Percentiles rank a stretch among this genome's conserved stretches.
Evolutionary conservation across 148 eudicot species (phyloP).

Genomic region (Vaccinium corymbosum): DNA sequence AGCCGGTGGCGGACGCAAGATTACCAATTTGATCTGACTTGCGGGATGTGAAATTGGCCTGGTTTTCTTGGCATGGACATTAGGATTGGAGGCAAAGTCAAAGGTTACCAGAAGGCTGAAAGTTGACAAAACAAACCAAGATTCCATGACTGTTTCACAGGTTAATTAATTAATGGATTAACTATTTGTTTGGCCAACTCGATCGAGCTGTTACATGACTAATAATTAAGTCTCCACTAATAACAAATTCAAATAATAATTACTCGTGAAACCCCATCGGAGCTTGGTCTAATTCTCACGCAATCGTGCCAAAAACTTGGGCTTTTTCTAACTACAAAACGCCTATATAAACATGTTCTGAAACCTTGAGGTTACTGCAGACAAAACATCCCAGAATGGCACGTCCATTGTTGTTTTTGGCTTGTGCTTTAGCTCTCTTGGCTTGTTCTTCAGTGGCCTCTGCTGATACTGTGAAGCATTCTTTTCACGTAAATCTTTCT

Average conservation of each 20-base stretch:
- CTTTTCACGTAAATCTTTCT: conserved; percentile 30
- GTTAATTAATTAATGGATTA: too few relatives aligned
- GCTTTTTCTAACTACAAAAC: neutral
- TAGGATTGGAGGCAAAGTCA: neutral
- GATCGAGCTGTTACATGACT: neutral
- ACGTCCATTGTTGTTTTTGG: conserved; percentile 11
- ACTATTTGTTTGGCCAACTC: neutral
- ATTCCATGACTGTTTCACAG: neutral
- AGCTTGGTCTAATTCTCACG: too few relatives aligned
- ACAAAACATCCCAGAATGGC: neutral
- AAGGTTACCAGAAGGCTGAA: neutral
- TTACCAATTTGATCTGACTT: too few relatives aligned
- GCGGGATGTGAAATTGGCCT: neutral
- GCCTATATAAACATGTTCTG: neutral
- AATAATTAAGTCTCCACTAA: neutral
- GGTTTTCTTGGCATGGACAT: neutral
- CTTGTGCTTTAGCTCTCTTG: conserved; percentile 17
- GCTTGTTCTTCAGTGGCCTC: conserved; percentile 21
- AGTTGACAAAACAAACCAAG: neutral
- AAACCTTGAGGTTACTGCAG: neutral
- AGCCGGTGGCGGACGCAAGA: too few relatives aligned
- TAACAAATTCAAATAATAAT: neutral
- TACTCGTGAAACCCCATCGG: too few relatives aligned
- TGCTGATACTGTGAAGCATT: conserved; percentile 34
- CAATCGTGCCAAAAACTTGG: neutral